These are phyloP conservation scores for Trichoderma koningii DNA, from an alignment of 2,329 filamentous ascomycete species.

Conservation along the genomic window DNA sequence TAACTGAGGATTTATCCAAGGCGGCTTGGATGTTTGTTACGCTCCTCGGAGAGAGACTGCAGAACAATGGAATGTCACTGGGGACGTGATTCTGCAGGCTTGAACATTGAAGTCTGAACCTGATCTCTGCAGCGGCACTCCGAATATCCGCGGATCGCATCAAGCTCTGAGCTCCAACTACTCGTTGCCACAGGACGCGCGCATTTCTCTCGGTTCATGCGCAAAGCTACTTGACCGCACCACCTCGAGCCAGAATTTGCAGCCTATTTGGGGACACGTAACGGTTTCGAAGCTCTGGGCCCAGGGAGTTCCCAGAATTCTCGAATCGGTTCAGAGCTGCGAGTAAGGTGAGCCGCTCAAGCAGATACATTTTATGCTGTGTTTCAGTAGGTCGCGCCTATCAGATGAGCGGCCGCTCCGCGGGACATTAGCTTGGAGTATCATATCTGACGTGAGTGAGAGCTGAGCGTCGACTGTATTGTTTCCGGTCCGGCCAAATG, in stretches of 20 bases:
- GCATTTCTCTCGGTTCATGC: neutral
- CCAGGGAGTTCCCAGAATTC: neutral
- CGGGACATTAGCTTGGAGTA: neutral
- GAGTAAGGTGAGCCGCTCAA: neutral
- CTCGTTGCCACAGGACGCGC: neutral
- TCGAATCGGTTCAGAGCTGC: neutral
- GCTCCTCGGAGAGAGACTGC: slow-evolving; percentile 41
- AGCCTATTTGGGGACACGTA: neutral
- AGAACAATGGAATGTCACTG: slow-evolving; percentile 31
- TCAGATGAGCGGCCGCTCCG: neutral
- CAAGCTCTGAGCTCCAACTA: neutral
- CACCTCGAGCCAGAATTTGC: neutral
- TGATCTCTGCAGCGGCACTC: neutral
- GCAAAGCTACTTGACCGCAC: neutral
- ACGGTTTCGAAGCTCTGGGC: neutral
- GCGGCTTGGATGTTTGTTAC: slow-evolving; percentile 45
- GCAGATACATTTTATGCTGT: too few relatives aligned
- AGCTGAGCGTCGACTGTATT: neutral
- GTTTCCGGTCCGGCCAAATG: neutral
- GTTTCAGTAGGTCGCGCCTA: neutral
- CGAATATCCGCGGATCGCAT: neutral
- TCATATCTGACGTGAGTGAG: too few relatives aligned
- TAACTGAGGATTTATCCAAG: slow-evolving; percentile 38
- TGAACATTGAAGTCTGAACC: neutral
- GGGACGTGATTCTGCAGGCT: neutral